These are phyloP conservation scores for Sambucus nigra DNA, from an alignment of 129 eudicot species.

Conservation along the genomic window DNA sequence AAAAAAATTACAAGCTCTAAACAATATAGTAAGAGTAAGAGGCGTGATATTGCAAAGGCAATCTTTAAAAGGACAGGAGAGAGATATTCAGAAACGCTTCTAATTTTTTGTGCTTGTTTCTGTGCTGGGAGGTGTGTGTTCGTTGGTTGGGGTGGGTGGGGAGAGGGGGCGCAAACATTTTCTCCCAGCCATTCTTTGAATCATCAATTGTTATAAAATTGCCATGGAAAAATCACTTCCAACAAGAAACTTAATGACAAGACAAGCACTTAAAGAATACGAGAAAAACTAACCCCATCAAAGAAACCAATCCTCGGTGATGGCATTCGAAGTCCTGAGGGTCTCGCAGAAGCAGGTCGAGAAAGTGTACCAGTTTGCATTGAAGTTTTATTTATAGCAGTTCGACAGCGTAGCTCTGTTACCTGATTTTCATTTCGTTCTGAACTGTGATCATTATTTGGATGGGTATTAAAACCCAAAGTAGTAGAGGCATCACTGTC, in stretches of 20 bases:
- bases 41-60: no score
- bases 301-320: constrained; percentile 84
- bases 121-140: no score
- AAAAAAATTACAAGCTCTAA: no score
- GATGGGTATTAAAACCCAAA: no score
- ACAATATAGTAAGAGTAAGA: no score
- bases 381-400: constrained; percentile 14
- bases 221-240: neutral
- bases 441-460: constrained; percentile 17
- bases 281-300: constrained; percentile 72
- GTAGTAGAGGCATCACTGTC: no score
- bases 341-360: constrained; percentile 39
- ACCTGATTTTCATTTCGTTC: constrained; percentile 17
- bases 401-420: constrained; percentile 8
- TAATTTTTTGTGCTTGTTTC: no score
- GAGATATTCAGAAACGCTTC: neutral
- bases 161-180: no score
- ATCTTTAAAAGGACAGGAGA: no score
- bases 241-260: neutral
- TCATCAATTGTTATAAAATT: neutral
- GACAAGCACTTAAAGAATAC: neutral
- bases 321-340: constrained; percentile 83
- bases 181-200: no score
- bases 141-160: no score
- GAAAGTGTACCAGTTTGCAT: constrained; percentile 29